Conservation (phyloP, 1,284 basidiomycete genomes). For the Gymnopus androsaceus region DNA sequence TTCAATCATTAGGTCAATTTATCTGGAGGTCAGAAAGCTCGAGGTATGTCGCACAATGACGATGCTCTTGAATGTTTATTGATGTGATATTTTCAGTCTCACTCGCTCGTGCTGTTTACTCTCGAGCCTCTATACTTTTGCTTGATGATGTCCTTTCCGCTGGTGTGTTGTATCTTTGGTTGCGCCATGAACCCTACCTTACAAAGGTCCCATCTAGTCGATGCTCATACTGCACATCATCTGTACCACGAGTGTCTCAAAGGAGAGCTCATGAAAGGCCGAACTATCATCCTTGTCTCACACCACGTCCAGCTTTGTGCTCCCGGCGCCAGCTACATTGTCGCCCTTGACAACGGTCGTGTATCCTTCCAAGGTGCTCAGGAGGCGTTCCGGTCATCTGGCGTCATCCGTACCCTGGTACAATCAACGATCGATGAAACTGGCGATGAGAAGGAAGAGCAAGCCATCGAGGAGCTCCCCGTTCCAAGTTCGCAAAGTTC, state of each 20-base stretch:
- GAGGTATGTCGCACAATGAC: slow-evolving; percentile 49
- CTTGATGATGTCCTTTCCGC: slow-evolving; percentile 89
- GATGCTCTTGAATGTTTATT: neutral
- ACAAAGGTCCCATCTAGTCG: slow-evolving; percentile 45
- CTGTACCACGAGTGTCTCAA: slow-evolving; percentile 82
- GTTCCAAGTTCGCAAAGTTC: slow-evolving; percentile 27
- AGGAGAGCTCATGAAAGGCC: slow-evolving; percentile 78
- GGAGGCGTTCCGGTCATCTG: slow-evolving; percentile 68
- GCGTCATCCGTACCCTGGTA: slow-evolving; percentile 66
- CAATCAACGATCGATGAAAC: slow-evolving; percentile 57
- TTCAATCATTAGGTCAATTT: slow-evolving; percentile 66
- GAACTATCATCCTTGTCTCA: slow-evolving; percentile 87
- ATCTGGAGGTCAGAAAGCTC: slow-evolving; percentile 93
- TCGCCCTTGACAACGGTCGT: slow-evolving; percentile 87
- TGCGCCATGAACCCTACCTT: slow-evolving; percentile 14
- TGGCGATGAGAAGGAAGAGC: slow-evolving; percentile 45
- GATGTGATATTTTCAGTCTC: slow-evolving; percentile 56
- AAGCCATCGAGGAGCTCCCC: slow-evolving; percentile 30
- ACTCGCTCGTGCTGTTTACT: slow-evolving; percentile 92
- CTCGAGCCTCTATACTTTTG: slow-evolving; percentile 81
- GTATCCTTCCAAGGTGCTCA: slow-evolving; percentile 72
- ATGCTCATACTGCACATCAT: slow-evolving; percentile 87
- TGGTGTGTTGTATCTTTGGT: slow-evolving; percentile 37
- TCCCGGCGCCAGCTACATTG: slow-evolving; percentile 70
- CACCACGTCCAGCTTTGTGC: slow-evolving; percentile 85